Base-by-base conservation (phyloP, 495 filamentous ascomycete genomes). In the Terfezia boudieri region DNA sequence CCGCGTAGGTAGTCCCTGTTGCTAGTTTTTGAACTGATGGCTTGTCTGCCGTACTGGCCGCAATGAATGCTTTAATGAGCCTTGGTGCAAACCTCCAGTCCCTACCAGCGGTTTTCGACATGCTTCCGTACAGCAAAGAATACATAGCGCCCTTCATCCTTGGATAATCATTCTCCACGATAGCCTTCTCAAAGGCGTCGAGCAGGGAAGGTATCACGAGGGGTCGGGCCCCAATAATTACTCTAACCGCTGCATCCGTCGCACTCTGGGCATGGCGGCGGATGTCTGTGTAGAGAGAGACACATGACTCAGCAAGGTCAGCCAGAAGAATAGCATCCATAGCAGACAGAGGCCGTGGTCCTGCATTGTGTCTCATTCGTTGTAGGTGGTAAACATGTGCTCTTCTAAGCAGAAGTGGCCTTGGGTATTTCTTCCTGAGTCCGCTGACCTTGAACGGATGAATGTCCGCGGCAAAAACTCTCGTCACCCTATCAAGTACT, bases 211-310 rank as follows among this genome's bases (percentile, higher is more conserved):
- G 86, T 41, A 99, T 94, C 38, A 96, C 82, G 5, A 95, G 72
- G 0, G 83, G 80, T 17, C 86, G 76, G 8, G 84, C 81, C 7
- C 86, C 90, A 66, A 89, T 82, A 26, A 96, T 75, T 37, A 79
- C 80, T 67, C 94, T 95, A n/a, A 95, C 74, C 0, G 92, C 89
- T 6, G 89, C 88, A 69, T 99, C 90, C 53, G 82, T 82, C 2
- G 92, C 86, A 57, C 77, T 80, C 63, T 99, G 90, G 37, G 90
- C 90, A 54, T 92, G 88, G 23, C 89, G 75, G 11, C 90, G 83
- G 26, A 95, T 89, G 60, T 99, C 90, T 0, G 90, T 87, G 64
- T 99, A 99, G 16, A 84, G 70, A n/a, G 88, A 94, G 26, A 94
- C 83, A 56, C 82, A 84, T 1, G 88, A 94, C 61, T 89, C 75